Percentiles rank a stretch among this genome's conserved stretches.
These are phyloP conservation scores for Chalara sp. DNA, from an alignment of 2,329 filamentous ascomycete species.

Conservation along the genomic window DNA sequence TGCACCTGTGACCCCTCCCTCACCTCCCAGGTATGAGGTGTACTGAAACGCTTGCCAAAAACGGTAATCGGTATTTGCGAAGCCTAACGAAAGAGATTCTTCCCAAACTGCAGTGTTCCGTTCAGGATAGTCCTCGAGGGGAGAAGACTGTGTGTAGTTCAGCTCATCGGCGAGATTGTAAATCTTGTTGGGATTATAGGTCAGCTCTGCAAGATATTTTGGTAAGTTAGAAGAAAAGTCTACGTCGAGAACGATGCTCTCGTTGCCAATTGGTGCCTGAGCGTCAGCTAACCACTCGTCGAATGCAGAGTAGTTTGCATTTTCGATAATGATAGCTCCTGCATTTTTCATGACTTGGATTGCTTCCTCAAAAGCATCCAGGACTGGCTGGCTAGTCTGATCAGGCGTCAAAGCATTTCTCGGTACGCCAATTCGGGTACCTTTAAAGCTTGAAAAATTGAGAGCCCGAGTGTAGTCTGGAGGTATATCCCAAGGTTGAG, in stretches of 20 bases:
- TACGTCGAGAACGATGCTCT: slow-evolving; percentile 41
- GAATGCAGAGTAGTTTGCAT: slow-evolving; percentile 50
- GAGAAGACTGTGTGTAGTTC: slow-evolving; percentile 46
- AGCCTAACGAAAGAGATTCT: slow-evolving; percentile 40
- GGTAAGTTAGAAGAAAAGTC: slow-evolving; percentile 54
- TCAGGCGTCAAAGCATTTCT: slow-evolving; percentile 45
- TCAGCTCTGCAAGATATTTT: slow-evolving; percentile 49
- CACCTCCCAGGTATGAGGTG: slow-evolving; percentile 45
- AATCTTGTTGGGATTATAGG: slow-evolving; percentile 50
- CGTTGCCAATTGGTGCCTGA: slow-evolving; percentile 17
- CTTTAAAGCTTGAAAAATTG: slow-evolving; percentile 42
- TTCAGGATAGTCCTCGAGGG: slow-evolving; percentile 51
- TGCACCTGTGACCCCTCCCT: slow-evolving; percentile 54
- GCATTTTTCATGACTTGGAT: slow-evolving; percentile 44
- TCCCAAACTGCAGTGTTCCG: slow-evolving; percentile 55
- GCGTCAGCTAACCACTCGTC: slow-evolving; percentile 33
- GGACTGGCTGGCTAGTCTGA: slow-evolving; percentile 31
- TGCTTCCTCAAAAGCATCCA: slow-evolving; percentile 49
- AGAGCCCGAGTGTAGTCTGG: slow-evolving; percentile 58
- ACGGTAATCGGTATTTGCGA: slow-evolving; percentile 46
- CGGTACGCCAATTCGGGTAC: slow-evolving; percentile 58
- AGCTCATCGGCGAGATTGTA: slow-evolving; percentile 42
- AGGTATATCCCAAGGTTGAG: slow-evolving; percentile 45
- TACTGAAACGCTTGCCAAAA: slow-evolving; percentile 52
- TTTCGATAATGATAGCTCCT: slow-evolving; percentile 54